Evolutionary conservation across 2,329 filamentous ascomycete species (phyloP).

Genomic region (Macrophomina tecta): DNA sequence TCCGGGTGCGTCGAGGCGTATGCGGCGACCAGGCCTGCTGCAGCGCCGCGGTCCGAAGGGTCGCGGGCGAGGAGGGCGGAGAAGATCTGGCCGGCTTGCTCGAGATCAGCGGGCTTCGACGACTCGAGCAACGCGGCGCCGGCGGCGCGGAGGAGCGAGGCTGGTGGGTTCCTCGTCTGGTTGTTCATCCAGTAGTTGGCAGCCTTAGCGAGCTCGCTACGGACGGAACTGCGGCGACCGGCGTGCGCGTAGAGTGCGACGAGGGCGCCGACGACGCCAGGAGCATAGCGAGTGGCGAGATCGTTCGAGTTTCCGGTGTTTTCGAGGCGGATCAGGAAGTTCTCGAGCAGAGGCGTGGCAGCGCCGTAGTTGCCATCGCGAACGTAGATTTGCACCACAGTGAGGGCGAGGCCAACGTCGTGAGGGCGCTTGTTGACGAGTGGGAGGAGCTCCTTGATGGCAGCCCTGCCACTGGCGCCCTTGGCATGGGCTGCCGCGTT

Average conservation of each 20-base stretch:
- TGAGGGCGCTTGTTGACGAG: slow-evolving; percentile 75
- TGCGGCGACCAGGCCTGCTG: slow-evolving; percentile 85
- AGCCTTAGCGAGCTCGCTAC: slow-evolving; percentile 76
- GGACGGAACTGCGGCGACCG: slow-evolving; percentile 74
- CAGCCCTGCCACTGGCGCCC: slow-evolving; percentile 67
- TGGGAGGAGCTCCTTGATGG: slow-evolving; percentile 71
- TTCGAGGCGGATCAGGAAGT: slow-evolving; percentile 76
- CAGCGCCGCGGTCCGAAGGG: slow-evolving; percentile 70
- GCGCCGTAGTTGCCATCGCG: slow-evolving; percentile 72
- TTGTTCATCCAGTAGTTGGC: slow-evolving; percentile 75
- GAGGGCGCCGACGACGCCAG: slow-evolving; percentile 80
- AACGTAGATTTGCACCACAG: slow-evolving; percentile 81
- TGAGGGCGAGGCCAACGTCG: slow-evolving; percentile 81
- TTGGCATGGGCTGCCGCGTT: slow-evolving; percentile 77
- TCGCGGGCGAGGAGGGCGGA: slow-evolving; percentile 70
- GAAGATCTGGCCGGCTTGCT: slow-evolving; percentile 79
- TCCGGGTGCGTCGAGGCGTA: slow-evolving; percentile 68
- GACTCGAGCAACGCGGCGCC: slow-evolving; percentile 84
- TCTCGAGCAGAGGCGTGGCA: slow-evolving; percentile 76
- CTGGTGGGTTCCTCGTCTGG: slow-evolving; percentile 52
- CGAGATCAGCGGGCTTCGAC: slow-evolving; percentile 69
- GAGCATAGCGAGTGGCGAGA: slow-evolving; percentile 77
- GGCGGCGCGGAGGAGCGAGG: slow-evolving; percentile 78
- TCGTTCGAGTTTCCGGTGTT: slow-evolving; percentile 62
- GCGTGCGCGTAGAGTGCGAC: slow-evolving; percentile 80